phyloP scores from a whole-genome alignment of 768 basidiomycete species.

The Leccinum longicurvipes region DNA sequence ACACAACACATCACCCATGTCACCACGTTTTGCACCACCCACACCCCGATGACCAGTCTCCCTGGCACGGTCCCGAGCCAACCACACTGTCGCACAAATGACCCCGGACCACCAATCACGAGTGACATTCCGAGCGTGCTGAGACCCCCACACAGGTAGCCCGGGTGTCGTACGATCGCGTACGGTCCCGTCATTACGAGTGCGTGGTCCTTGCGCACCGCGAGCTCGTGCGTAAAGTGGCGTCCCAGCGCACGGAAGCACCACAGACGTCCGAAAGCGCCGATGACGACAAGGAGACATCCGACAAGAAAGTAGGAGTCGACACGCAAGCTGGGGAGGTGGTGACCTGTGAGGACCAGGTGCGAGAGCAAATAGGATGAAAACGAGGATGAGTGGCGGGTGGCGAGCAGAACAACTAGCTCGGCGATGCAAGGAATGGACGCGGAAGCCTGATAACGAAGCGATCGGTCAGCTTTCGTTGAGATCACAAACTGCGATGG shows the following conservation, averaged over 20 bases:
- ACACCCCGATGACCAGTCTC: slow-evolving; percentile 20
- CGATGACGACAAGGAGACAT: slow-evolving; percentile 23
- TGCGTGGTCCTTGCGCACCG: slow-evolving; percentile 27
- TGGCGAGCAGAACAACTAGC: slow-evolving; percentile 18
- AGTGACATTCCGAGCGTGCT: slow-evolving; percentile 30
- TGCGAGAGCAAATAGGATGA: slow-evolving; percentile 23
- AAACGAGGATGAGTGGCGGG: slow-evolving; percentile 9
- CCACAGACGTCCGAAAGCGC: slow-evolving; percentile 35
- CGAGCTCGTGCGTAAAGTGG: slow-evolving; percentile 36
- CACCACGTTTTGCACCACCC: slow-evolving; percentile 27
- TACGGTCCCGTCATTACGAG: slow-evolving; percentile 37
- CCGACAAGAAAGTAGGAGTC: slow-evolving; percentile 31
- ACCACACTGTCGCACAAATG: slow-evolving; percentile 23
- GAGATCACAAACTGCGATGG: neutral
- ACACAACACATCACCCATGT: slow-evolving; percentile 27
- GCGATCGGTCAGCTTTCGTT: slow-evolving; percentile 1
- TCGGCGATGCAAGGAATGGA: slow-evolving; percentile 32
- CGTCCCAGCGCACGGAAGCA: slow-evolving; percentile 33
- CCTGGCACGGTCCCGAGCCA: slow-evolving; percentile 26
- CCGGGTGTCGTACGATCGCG: slow-evolving; percentile 34
- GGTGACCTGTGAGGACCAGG: slow-evolving; percentile 15
- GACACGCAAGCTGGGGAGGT: slow-evolving; percentile 18
- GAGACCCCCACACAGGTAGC: slow-evolving; percentile 29
- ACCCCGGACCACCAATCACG: slow-evolving; percentile 30
- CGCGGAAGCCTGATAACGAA: slow-evolving; percentile 17